Evolutionary conservation across 2,329 filamentous ascomycete genomes (phyloP).

Genomic region (Diaporthe sp.): DNA sequence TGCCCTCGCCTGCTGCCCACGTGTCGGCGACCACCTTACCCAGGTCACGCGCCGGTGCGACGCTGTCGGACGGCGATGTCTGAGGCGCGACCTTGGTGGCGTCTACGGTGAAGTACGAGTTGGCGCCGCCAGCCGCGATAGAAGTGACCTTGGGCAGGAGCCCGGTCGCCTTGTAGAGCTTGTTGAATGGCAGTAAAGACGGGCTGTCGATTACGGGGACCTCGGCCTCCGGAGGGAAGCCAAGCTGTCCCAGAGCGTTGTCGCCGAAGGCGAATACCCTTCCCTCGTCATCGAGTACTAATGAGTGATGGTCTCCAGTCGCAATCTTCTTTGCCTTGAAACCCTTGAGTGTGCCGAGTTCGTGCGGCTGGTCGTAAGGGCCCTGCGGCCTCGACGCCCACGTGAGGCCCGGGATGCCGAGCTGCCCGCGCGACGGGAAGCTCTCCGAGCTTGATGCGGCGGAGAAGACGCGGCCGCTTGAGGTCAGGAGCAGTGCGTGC

Average conservation of each 20-base stretch:
- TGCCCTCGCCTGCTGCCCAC: slow-evolving; percentile 89
- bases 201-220: slow-evolving; percentile 77
- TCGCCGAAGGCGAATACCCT: slow-evolving; percentile 90
- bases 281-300: slow-evolving; percentile 82
- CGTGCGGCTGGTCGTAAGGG: slow-evolving; percentile 85
- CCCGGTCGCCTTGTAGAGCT: slow-evolving; percentile 78
- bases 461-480: slow-evolving; percentile 87
- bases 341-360: slow-evolving; percentile 78
- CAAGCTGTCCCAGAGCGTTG: slow-evolving; percentile 91
- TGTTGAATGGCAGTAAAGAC: slow-evolving; percentile 76
- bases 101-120: slow-evolving; percentile 90
- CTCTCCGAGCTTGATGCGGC: slow-evolving; percentile 83
- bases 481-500: slow-evolving; percentile 88
- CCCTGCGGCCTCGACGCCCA: slow-evolving; percentile 84
- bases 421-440: slow-evolving; percentile 86
- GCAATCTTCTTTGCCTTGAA: slow-evolving; percentile 82
- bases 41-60: slow-evolving; percentile 56
- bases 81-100: slow-evolving; percentile 70
- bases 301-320: slow-evolving; percentile 87
- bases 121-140: slow-evolving; percentile 87
- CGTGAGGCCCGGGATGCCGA: slow-evolving; percentile 86
- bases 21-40: slow-evolving; percentile 79
- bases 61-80: slow-evolving; percentile 52
- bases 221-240: slow-evolving; percentile 78
- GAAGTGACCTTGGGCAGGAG: slow-evolving; percentile 77